Evolutionary conservation across 2,329 filamentous ascomycete species (phyloP), one percentile per base, ranked within the genome.

Genomic region (Paecilomyces fulvus): DNA sequence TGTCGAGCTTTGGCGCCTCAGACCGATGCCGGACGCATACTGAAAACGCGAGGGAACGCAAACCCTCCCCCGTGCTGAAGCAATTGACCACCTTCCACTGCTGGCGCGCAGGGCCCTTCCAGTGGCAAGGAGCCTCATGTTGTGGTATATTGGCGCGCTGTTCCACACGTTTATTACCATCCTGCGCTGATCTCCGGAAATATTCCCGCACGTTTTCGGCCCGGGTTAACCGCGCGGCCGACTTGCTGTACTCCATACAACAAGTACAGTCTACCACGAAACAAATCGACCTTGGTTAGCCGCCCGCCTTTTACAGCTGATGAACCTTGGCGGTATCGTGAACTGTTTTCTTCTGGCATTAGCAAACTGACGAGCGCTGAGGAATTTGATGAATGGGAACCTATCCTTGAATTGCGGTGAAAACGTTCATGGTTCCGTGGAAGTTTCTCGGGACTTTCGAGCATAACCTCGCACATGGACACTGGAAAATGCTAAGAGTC

Each of bases 51-150:
- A 59, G 3, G 67, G 57, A 33, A 67, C 56, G 31, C 58, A 54
- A 28, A 63, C 55, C 59, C 58, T 65, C n/a, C 64, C 55, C 21
- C 61, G 55, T 17, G 61, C 52, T 11, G 64, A 59, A n/a, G 63
- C 55, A 61, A 70, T 64, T 58, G 65, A 62, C 68, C 70, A 73
- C 56, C 68, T 64, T 51, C 67, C 63, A 54, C 67, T 70, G 59
- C 66, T 68, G 12, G 68, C 63, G 49, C 73, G 68, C 58, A 75
- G 65, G 43, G 67, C 72, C 61, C 73, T 67, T 54, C 72, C 69
- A 4, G 72, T 74, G 55, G 72, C 72, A 55, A 73, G 59, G 51
- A 74, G 59, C 50, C 72, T 70, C 73, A 75, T 76, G 52, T 43
- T 60, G 48, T 49, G 21, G 8, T 49, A 23, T 49, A 28, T 28